Conservation (phyloP, 208 protist genomes). For the Leishmania aethiopica region DNA sequence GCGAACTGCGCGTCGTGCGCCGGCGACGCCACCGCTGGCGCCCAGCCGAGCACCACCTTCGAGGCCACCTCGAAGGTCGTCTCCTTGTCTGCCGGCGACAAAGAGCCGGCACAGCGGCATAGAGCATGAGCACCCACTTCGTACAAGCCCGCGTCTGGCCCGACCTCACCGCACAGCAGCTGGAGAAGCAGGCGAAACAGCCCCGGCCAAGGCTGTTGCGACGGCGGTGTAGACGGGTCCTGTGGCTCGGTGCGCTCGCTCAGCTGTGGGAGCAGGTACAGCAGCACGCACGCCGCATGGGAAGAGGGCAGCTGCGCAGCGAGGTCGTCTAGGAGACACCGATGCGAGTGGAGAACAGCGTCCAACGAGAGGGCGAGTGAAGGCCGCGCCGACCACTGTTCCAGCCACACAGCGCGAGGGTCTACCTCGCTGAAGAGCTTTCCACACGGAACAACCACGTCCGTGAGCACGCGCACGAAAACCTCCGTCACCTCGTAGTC, state of each 20-base stretch:
- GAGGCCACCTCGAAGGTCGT: background rate
- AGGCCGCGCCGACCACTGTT: conserved; percentile 36
- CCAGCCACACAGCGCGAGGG: conserved; percentile 50
- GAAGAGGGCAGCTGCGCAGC: conserved; percentile 1
- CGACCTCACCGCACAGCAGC: conserved; percentile 10
- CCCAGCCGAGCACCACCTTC: conserved; percentile 6
- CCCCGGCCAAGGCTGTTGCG: conserved; percentile 9
- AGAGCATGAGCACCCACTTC: conserved; percentile 2
- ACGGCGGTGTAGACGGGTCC: background rate
- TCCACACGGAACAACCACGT: conserved; percentile 38
- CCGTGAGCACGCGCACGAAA: conserved; percentile 34
- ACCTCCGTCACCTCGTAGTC: conserved; percentile 41
- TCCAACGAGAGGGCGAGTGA: conserved; percentile 26
- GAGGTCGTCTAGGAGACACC: background rate
- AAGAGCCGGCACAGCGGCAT: conserved; percentile 1
- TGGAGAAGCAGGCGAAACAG: conserved; percentile 31
- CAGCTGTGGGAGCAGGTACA: conserved; percentile 24
- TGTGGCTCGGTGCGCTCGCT: background rate
- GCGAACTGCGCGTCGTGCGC: background rate
- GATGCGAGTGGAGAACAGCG: conserved; percentile 5
- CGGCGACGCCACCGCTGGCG: background rate
- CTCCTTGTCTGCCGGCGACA: conserved; percentile 2
- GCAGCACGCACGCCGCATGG: conserved; percentile 20
- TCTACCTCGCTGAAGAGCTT: conserved; percentile 32
- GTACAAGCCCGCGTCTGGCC: conserved; percentile 1